phyloP scores from a whole-genome alignment of 208 protist species.

The Crithidia acanthocephali region DNA sequence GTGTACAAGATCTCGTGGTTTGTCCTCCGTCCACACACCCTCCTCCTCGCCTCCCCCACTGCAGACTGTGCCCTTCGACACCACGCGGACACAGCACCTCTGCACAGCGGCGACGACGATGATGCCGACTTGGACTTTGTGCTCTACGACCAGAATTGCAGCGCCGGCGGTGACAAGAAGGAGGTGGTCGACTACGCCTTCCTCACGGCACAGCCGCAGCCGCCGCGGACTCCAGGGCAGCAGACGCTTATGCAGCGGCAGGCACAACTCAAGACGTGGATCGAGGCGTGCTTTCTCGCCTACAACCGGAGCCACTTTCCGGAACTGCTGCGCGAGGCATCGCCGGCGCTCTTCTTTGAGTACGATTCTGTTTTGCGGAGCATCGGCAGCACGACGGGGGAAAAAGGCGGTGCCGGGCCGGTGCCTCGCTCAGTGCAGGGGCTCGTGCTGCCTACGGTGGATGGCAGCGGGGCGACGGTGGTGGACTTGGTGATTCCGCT shows the following conservation, averaged over 20 bases:
- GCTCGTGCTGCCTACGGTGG: conserved; percentile 24
- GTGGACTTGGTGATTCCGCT: conserved; percentile 48
- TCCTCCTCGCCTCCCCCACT: conserved; percentile 31
- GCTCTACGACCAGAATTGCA: conserved; percentile 26
- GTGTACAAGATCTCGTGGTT: conserved; percentile 42
- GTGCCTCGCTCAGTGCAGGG: conserved; percentile 31
- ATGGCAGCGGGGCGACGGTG: conserved; percentile 11
- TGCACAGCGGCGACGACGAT: neutral
- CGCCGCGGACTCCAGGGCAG: conserved; percentile 27
- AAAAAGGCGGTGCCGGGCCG: neutral
- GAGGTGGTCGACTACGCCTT: conserved; percentile 45
- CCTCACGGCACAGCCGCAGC: conserved; percentile 31
- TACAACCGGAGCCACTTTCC: conserved; percentile 29
- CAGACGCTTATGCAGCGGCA: conserved; percentile 28
- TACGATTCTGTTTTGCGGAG: conserved; percentile 44
- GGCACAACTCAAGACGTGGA: conserved; percentile 42
- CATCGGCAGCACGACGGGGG: neutral
- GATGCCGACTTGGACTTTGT: conserved; percentile 55
- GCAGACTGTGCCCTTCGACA: conserved; percentile 5
- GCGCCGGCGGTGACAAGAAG: conserved; percentile 13
- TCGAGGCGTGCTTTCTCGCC: conserved; percentile 37
- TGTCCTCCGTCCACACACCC: conserved; percentile 15
- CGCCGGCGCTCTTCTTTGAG: conserved; percentile 39
- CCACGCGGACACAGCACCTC: neutral
- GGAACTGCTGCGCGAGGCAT: conserved; percentile 29